Conservation (phyloP, 371 early-diverging fungal genomes). For the Racocetra persica region DNA sequence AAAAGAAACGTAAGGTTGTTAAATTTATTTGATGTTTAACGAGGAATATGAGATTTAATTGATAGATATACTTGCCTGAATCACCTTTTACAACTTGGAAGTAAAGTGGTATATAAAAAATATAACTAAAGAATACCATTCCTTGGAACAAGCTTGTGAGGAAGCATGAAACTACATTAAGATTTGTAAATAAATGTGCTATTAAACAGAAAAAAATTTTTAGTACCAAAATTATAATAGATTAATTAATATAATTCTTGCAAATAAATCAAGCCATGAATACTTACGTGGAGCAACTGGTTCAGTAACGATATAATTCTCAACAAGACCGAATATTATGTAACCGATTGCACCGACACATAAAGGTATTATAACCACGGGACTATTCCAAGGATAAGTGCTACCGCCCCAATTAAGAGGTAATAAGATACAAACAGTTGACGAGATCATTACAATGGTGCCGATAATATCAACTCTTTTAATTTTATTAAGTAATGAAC, state of each 20-base stretch:
- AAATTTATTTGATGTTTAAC: background rate
- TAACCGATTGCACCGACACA: constrained; percentile 57
- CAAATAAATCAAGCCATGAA: background rate
- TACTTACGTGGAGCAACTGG: constrained; percentile 65
- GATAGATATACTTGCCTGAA: background rate
- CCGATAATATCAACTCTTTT: constrained; percentile 49
- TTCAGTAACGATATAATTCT: constrained; percentile 61
- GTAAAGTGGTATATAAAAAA: constrained; percentile 76
- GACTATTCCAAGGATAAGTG: constrained; percentile 71
- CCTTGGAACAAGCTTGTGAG: constrained; percentile 67
- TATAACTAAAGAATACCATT: constrained; percentile 64
- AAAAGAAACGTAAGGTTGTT: background rate
- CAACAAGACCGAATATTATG: constrained; percentile 61
- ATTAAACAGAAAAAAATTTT: background rate
- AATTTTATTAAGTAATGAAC: constrained; percentile 48
- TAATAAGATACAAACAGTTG: constrained; percentile 65
- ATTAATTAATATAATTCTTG: background rate
- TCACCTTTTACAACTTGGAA: constrained; percentile 73
- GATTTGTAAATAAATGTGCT: constrained; percentile 53
- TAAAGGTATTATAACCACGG: constrained; percentile 65
- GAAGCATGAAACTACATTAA: constrained; percentile 56
- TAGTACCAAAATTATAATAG: background rate
- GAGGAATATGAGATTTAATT: background rate
- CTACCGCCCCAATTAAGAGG: constrained; percentile 78
- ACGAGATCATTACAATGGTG: constrained; percentile 45